Evolutionary conservation across 345 rosid species (phyloP).

Genomic region (Syzygium aromaticum): DNA sequence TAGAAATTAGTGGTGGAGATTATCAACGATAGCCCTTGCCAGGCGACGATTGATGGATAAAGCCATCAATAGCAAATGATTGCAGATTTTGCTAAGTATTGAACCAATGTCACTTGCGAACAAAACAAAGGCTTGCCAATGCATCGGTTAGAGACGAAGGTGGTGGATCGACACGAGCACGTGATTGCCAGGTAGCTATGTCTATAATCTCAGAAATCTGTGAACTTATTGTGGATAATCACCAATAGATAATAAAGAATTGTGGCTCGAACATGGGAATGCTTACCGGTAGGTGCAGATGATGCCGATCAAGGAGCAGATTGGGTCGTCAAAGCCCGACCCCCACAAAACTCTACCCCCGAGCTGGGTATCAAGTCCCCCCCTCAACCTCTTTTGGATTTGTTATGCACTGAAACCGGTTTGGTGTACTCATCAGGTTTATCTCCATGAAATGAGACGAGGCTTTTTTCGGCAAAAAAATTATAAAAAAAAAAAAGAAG

Average conservation of each 20-base stretch:
- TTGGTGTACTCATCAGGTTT: too few relatives aligned
- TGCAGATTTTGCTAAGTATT: not conserved
- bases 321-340: not conserved
- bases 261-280: not conserved
- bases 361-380: too few relatives aligned
- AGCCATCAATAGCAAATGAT: not conserved
- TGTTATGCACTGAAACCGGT: too few relatives aligned
- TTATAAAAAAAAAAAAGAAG: too few relatives aligned
- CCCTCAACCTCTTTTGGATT: too few relatives aligned
- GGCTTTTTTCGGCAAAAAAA: too few relatives aligned
- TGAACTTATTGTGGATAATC: not conserved
- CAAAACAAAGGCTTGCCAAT: not conserved
- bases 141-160: not conserved
- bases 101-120: not conserved
- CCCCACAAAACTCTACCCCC: not conserved
- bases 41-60: not conserved
- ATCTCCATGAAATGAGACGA: too few relatives aligned
- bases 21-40: not conserved
- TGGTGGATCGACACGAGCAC: not conserved
- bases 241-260: too few relatives aligned
- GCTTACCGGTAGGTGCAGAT: not conserved
- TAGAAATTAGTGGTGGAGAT: not conserved
- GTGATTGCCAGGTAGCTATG: not conserved
- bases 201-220: not conserved
- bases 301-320: not conserved